phyloP scores from a whole-genome alignment of 345 rosid species.

The Lepidium africanum region DNA sequence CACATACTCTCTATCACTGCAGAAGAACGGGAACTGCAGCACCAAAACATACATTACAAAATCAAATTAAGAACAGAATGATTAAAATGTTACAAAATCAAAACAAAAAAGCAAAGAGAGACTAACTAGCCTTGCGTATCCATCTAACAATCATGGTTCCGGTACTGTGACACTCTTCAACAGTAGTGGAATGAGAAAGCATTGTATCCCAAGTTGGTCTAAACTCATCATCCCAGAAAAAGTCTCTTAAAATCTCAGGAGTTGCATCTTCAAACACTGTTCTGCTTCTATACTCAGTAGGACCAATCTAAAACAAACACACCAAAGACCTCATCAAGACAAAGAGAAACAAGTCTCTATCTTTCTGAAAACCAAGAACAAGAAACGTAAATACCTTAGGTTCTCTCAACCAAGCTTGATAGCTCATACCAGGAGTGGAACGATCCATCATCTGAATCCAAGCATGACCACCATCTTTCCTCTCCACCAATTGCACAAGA shows the following conservation, averaged over 20 bases:
- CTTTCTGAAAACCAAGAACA: background rate
- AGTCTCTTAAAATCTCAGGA: slow-evolving; percentile 62
- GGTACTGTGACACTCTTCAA: slow-evolving; percentile 47
- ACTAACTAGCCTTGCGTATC: slow-evolving; percentile 55
- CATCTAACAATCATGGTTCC: slow-evolving; percentile 85
- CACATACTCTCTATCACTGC: slow-evolving; percentile 79
- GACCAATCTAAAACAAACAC: slow-evolving; percentile 41
- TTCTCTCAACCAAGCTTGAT: slow-evolving; percentile 77
- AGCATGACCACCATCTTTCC: slow-evolving; percentile 65
- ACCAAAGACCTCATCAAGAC: background rate
- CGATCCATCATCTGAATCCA: slow-evolving; percentile 82
- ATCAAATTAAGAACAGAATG: background rate
- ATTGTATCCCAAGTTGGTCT: slow-evolving; percentile 72
- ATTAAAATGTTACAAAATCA: background rate
- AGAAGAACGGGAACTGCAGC: slow-evolving; percentile 74
- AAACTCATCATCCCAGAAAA: slow-evolving; percentile 81
- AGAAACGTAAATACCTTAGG: slow-evolving; percentile 34
- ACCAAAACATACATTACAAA: background rate
- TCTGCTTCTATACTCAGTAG: slow-evolving; percentile 59
- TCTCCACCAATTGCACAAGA: slow-evolving; percentile 53
- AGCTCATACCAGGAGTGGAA: slow-evolving; percentile 47
- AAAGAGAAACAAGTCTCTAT: background rate
- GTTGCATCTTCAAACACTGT: slow-evolving; percentile 68
- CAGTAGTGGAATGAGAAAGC: slow-evolving; percentile 49
- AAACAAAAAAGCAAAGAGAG: background rate